Conservation (phyloP, 2,329 filamentous ascomycete genomes). For the Mycosphaerelloides madeirae region DNA sequence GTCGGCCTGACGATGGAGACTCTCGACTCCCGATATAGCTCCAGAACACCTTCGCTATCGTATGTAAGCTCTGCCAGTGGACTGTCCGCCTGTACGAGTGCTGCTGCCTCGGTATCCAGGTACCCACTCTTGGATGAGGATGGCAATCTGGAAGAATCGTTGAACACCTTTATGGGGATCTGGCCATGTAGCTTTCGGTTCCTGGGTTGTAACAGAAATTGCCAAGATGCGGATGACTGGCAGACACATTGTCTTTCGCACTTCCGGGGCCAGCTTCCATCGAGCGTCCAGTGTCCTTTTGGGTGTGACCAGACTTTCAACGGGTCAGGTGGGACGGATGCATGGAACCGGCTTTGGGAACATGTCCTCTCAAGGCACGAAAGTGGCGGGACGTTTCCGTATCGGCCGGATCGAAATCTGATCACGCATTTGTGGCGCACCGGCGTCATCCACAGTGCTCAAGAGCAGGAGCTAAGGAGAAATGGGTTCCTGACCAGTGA, state of each 20-base stretch:
- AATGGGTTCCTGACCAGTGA: conserved; percentile 9
- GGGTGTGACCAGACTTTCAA: conserved; percentile 8
- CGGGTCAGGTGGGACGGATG: conserved; percentile 7
- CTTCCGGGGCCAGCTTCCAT: conserved; percentile 14
- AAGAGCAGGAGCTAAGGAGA: conserved; percentile 16
- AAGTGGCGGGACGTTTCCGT: conserved; percentile 1
- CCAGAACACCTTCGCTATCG: no score
- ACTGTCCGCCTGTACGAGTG: background rate
- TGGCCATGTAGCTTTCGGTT: conserved; percentile 19
- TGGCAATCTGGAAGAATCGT: background rate
- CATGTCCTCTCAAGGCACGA: conserved; percentile 13
- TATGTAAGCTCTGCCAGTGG: background rate
- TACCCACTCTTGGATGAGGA: background rate
- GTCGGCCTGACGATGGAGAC: background rate
- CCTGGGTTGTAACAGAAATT: conserved; percentile 14
- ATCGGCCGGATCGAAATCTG: conserved; percentile 4
- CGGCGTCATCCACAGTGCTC: conserved; percentile 9
- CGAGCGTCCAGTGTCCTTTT: conserved; percentile 16
- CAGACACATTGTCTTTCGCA: conserved; percentile 17
- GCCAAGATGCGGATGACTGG: conserved; percentile 10
- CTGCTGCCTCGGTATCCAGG: background rate
- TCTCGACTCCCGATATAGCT: no score
- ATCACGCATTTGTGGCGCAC: conserved; percentile 17
- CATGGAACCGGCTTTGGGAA: conserved; percentile 14
- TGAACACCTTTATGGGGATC: background rate